These are phyloP conservation scores for Rhizopogon vinicolor DNA, from an alignment of 768 basidiomycete genomes.

Conservation along the genomic window DNA sequence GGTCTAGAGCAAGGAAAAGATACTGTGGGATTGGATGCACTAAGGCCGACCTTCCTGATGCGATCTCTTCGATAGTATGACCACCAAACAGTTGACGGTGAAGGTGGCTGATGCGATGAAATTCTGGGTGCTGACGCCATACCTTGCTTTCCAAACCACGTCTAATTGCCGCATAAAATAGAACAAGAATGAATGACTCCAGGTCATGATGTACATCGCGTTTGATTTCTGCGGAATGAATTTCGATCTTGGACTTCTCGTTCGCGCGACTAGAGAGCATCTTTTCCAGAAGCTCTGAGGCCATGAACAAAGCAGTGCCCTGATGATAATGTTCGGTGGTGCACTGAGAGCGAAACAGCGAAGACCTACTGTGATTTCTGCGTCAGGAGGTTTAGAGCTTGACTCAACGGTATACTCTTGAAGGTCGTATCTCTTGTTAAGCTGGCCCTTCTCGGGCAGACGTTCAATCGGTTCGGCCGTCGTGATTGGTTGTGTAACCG, in stretches of 20 bases:
- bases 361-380: neutral
- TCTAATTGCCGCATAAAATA: neutral
- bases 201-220: neutral
- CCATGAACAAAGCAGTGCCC: neutral
- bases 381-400: neutral
- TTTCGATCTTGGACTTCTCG: no score
- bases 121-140: neutral
- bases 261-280: neutral
- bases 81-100: no score
- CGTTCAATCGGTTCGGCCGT: neutral
- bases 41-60: no score
- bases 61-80: no score
- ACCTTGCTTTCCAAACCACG: neutral
- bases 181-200: neutral
- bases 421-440: neutral
- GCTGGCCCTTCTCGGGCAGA: neutral
- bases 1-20: no score
- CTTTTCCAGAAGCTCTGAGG: neutral
- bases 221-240: no score
- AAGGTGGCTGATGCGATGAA: no score
- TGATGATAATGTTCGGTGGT: neutral
- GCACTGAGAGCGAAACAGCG: neutral
- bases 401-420: neutral
- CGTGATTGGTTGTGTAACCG: neutral
- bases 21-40: no score